phyloP scores from a whole-genome alignment of 2,329 filamentous ascomycete species.

The Penicillium oxalicum region DNA sequence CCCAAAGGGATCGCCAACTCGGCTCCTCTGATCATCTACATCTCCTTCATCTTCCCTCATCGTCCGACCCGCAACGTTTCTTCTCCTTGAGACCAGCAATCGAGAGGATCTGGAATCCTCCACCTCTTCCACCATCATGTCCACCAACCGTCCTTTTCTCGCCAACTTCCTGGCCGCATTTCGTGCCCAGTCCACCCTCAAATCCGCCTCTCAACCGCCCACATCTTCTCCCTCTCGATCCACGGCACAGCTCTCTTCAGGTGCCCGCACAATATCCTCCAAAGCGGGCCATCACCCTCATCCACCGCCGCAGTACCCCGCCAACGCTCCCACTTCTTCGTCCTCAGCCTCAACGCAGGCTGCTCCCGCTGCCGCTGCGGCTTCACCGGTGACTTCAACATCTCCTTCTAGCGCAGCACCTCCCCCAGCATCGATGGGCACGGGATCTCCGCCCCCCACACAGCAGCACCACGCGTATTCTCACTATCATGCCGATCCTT shows the following conservation, averaged over 20 bases:
- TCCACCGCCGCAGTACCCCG: neutral
- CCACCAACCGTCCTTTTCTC: slow-evolving; percentile 61
- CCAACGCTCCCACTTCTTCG: slow-evolving; percentile 28
- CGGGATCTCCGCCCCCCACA: neutral
- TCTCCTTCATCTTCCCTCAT: no score
- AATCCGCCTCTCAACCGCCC: slow-evolving; percentile 46
- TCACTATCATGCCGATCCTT: slow-evolving; percentile 31
- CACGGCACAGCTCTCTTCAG: slow-evolving; percentile 37
- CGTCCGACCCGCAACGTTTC: no score
- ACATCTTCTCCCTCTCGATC: slow-evolving; percentile 33
- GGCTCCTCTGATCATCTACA: no score
- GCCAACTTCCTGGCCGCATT: slow-evolving; percentile 64
- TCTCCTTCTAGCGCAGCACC: neutral
- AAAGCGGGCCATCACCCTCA: slow-evolving; percentile 31
- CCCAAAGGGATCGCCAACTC: no score
- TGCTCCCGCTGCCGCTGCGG: slow-evolving; percentile 14
- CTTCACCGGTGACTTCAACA: slow-evolving; percentile 7
- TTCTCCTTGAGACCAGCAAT: no score
- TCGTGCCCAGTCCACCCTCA: slow-evolving; percentile 57
- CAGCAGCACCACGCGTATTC: slow-evolving; percentile 25
- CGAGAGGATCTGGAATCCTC: no score
- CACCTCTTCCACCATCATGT: slow-evolving; percentile 42
- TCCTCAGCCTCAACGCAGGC: slow-evolving; percentile 26
- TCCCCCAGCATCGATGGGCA: no score
- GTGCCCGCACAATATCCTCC: slow-evolving; percentile 44